These are phyloP conservation scores for Calocera viscosa DNA, from an alignment of 768 basidiomycete genomes.

Conservation along the genomic window DNA sequence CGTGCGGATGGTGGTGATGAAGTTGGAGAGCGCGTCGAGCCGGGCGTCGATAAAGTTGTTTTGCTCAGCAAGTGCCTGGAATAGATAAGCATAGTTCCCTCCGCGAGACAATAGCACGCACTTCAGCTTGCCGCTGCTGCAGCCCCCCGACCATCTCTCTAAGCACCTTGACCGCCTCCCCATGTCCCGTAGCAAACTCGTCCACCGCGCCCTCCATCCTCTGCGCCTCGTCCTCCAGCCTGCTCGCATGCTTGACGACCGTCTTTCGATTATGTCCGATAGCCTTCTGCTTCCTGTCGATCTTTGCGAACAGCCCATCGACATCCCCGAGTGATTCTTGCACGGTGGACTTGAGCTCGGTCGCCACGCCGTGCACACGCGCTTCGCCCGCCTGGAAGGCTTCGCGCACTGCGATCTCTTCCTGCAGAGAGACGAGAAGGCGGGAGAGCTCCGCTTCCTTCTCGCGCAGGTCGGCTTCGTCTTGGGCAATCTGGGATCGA, in stretches of 20 bases:
- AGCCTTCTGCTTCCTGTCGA: constrained; percentile 62
- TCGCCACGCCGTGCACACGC: constrained; percentile 58
- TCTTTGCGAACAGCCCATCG: constrained; percentile 60
- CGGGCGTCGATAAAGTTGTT: constrained; percentile 47
- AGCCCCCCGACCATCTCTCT: constrained; percentile 42
- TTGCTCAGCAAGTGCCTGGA: constrained; percentile 24
- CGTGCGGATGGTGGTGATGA: constrained; percentile 41
- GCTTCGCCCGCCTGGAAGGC: constrained; percentile 67
- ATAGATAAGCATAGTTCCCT: background rate
- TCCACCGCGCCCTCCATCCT: constrained; percentile 46
- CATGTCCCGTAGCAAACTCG: constrained; percentile 46
- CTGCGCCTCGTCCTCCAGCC: constrained; percentile 43
- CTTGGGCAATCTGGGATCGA: constrained; percentile 41
- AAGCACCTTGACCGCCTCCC: constrained; percentile 41
- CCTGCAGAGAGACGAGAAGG: constrained; percentile 52
- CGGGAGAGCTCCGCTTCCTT: constrained; percentile 47
- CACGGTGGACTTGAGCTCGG: constrained; percentile 49
- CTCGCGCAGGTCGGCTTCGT: constrained; percentile 39
- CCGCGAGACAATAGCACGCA: background rate
- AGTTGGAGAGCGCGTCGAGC: constrained; percentile 40
- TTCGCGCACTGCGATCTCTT: constrained; percentile 65
- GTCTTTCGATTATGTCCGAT: constrained; percentile 53
- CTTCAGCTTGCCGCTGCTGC: constrained; percentile 35
- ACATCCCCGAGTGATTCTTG: constrained; percentile 62
- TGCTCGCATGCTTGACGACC: constrained; percentile 49